A percentile compares a stretch with the other conserved stretches of the same genome.
Evolutionary conservation across 495 filamentous ascomycete genomes (phyloP).

Genomic region (Penicillium cinerascens): DNA sequence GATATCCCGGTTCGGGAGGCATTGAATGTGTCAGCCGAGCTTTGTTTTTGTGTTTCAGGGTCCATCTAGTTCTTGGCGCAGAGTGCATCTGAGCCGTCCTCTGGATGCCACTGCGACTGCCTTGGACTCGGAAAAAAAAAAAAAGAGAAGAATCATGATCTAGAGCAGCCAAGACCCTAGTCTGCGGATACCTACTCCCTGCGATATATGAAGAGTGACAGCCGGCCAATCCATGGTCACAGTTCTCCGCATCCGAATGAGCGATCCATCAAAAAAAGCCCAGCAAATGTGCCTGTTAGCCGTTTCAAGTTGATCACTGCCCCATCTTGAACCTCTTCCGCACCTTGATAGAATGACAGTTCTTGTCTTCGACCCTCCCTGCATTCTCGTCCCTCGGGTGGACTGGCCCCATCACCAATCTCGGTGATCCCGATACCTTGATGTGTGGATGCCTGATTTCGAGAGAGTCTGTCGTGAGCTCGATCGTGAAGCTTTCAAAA

Average conservation of each 20-base stretch:
- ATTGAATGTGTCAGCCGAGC: conserved; percentile 12
- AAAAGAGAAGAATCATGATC: too few relatives aligned
- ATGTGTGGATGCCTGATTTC: conserved; percentile 2
- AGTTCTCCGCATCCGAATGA: conserved; percentile 6
- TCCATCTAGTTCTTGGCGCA: background rate
- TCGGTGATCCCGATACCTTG: background rate
- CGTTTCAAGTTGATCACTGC: conserved; percentile 15
- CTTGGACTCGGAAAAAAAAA: too few relatives aligned
- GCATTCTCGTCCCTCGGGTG: background rate
- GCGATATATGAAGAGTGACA: background rate
- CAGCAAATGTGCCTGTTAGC: background rate
- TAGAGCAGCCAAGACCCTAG: background rate
- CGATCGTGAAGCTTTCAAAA: conserved; percentile 2
- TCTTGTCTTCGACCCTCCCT: background rate
- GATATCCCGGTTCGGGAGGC: background rate
- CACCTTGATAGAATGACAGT: background rate
- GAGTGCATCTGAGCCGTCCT: background rate
- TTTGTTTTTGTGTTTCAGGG: conserved; percentile 7
- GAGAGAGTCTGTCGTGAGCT: background rate
- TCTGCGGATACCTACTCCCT: conserved; percentile 3
- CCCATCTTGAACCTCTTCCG: background rate
- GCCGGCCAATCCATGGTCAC: background rate
- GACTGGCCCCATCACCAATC: background rate
- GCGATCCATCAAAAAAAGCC: background rate
- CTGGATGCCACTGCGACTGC: too few relatives aligned